Evolutionary conservation across 345 rosid genomes (phyloP), one percentile per base, ranked within the genome.

Genomic region (Ricinus communis): DNA sequence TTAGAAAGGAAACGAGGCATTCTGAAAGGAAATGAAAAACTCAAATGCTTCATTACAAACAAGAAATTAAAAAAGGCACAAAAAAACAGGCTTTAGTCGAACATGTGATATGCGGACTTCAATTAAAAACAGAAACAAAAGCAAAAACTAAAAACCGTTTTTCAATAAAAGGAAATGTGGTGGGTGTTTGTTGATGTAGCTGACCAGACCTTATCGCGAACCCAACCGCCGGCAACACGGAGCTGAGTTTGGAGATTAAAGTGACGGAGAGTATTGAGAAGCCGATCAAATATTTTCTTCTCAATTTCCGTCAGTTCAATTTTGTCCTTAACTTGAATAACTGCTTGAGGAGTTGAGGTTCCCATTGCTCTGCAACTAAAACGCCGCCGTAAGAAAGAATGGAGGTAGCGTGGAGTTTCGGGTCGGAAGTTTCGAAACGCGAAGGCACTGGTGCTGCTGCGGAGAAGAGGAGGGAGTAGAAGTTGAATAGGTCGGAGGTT

Each of bases 221-320:
- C 97, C 99, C 99, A 95, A 5, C 99, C 97, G 60, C 99, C 99
- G 38, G 99, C 99, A 45, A 95, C 97, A 12, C 97, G 96, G 73
- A 95, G 94, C 81, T 84, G 85, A 6, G 91, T 92, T 55, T 82
- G 65, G 76, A 90, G 93, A 51, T 85, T 70, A 71, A 87, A 90
- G 76, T 85, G 87, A 69, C 79, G 79, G 53, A 88, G 83, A 53
- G 93, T 90, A 76, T 75, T 80, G 36, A 86, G 82, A 51, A 92
- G 92, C 79, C 90, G 82, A 36, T 85, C 89, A 64, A 95, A 95
- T 30, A 95, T 95, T 62, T 66, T 79, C 58, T 62, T 71, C 80
- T 95, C 99, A 43, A 78, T 84, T 21, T 85, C 89, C 1, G 86
- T 86, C 65, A 87, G 67, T 25, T 90, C 90, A 67, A 95, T 84